phyloP scores from a whole-genome alignment of 129 eudicot genomes.

The Flaveria bidentis region DNA sequence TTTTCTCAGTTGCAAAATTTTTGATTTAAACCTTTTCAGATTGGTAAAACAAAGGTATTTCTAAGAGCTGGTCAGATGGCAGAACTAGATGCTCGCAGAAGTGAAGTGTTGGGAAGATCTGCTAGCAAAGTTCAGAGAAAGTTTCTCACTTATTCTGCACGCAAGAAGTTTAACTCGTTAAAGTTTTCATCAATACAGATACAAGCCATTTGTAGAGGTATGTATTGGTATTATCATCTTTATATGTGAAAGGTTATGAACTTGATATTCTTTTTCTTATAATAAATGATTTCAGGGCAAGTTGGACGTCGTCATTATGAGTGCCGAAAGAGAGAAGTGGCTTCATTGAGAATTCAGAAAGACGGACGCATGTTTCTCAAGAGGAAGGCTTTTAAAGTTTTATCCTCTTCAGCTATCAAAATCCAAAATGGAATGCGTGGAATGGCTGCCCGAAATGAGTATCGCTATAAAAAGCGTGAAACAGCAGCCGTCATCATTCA shows the following conservation, averaged over 20 bases:
- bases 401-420: slow-evolving; percentile 49
- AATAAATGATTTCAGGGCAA: slow-evolving; percentile 51
- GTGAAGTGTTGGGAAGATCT: slow-evolving; percentile 77
- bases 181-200: slow-evolving; percentile 52
- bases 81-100: slow-evolving; percentile 75
- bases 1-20: neutral
- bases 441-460: slow-evolving; percentile 64
- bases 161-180: slow-evolving; percentile 47
- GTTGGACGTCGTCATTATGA: slow-evolving; percentile 57
- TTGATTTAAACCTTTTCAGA: slow-evolving; percentile 42
- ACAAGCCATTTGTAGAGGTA: slow-evolving; percentile 82
- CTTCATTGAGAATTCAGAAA: slow-evolving; percentile 64
- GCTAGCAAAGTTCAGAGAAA: slow-evolving; percentile 71
- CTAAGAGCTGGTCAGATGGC: slow-evolving; percentile 98
- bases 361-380: slow-evolving; percentile 56
- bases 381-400: slow-evolving; percentile 50
- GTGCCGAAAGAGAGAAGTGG: slow-evolving; percentile 62
- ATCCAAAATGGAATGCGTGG: slow-evolving; percentile 74
- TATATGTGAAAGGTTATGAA: slow-evolving; percentile 18
- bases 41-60: slow-evolving; percentile 91
- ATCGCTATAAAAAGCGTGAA: slow-evolving; percentile 47
- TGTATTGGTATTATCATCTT: slow-evolving; percentile 18
- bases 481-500: slow-evolving; percentile 69
- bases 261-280: neutral
- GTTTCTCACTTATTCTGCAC: slow-evolving; percentile 47